Evolutionary conservation across 805 yeast species (phyloP).

Genomic region (Priceomyces medius): DNA sequence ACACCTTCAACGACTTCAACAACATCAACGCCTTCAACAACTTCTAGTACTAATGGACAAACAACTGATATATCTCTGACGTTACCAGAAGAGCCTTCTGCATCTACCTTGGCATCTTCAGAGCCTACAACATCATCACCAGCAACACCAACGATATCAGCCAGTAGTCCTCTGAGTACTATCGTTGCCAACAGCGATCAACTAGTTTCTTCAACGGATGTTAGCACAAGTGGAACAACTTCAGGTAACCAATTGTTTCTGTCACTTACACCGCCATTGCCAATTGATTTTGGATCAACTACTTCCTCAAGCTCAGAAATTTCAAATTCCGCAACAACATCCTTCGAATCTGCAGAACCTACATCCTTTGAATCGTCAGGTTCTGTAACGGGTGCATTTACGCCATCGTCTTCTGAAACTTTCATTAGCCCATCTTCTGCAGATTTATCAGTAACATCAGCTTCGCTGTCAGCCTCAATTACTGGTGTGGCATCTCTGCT

Average conservation of each 20-base stretch:
- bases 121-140: not conserved
- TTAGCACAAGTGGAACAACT: not conserved
- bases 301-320: not conserved
- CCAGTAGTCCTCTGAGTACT: not conserved
- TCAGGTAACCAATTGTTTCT: not conserved
- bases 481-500: not conserved
- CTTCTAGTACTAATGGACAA: too few relatives aligned
- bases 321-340: not conserved
- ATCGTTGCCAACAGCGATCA: too few relatives aligned
- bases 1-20: conserved; percentile 6
- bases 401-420: not conserved
- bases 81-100: too few relatives aligned
- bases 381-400: not conserved
- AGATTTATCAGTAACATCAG: not conserved
- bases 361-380: conserved; percentile 1
- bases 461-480: not conserved
- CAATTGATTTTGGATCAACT: not conserved
- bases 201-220: not conserved
- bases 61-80: too few relatives aligned
- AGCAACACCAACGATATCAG: not conserved
- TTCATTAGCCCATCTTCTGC: too few relatives aligned
- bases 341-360: not conserved
- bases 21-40: conserved; percentile 1
- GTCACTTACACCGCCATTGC: not conserved
- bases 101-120: not conserved